These are phyloP conservation scores for Pleurotus eryngii DNA, from an alignment of 768 basidiomycete genomes.

Conservation along the genomic window DNA sequence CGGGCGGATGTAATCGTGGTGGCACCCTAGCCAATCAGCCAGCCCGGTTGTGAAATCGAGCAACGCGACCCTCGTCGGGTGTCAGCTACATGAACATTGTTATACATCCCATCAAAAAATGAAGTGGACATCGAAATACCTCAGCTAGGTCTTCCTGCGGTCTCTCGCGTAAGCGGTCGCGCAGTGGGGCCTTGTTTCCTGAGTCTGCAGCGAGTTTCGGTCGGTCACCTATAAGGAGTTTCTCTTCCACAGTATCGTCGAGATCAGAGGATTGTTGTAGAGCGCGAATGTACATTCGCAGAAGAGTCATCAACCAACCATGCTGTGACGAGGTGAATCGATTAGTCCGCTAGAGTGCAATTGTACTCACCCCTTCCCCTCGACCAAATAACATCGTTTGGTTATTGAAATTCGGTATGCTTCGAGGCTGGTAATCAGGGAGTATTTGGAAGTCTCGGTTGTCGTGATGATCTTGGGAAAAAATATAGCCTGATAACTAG, in stretches of 20 bases:
- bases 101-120: slow-evolving; percentile 8
- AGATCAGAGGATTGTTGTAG: slow-evolving; percentile 79
- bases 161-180: slow-evolving; percentile 52
- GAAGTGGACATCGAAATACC: slow-evolving; percentile 27
- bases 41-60: slow-evolving; percentile 59
- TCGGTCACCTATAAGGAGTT: slow-evolving; percentile 75
- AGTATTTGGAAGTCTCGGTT: slow-evolving; percentile 84
- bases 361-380: slow-evolving; percentile 53
- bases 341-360: not conserved
- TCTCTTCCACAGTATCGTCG: slow-evolving; percentile 78
- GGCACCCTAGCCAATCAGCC: slow-evolving; percentile 73
- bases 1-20: slow-evolving; percentile 72
- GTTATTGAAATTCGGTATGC: slow-evolving; percentile 48
- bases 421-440: slow-evolving; percentile 71
- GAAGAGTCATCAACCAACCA: slow-evolving; percentile 69
- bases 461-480: slow-evolving; percentile 65
- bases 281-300: slow-evolving; percentile 75
- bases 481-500: not conserved
- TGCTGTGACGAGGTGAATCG: slow-evolving; percentile 34
- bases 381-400: slow-evolving; percentile 69
- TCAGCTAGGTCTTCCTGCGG: slow-evolving; percentile 52
- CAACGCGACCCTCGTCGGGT: slow-evolving; percentile 51
- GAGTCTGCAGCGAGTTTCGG: slow-evolving; percentile 59
- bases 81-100: slow-evolving; percentile 49
- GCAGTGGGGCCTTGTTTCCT: slow-evolving; percentile 47